phyloP scores from a whole-genome alignment of 345 rosid genomes.

The Eucalyptus grandis region DNA sequence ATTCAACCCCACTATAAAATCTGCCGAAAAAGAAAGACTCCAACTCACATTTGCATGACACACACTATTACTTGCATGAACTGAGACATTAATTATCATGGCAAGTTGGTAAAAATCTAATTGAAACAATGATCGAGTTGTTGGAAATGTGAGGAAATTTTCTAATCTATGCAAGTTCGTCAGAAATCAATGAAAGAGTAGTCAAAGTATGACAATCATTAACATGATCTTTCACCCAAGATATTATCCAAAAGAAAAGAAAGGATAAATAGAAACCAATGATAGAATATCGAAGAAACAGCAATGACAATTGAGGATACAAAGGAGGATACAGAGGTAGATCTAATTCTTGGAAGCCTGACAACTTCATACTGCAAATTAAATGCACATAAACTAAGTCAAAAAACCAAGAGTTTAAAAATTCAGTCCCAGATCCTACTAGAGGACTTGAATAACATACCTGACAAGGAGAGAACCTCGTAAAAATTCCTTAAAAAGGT shows the following conservation, averaged over 20 bases:
- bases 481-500: background rate
- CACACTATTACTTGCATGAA: background rate
- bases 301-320: slow-evolving; percentile 50
- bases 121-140: background rate
- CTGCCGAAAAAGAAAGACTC: background rate
- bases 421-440: background rate
- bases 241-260: background rate
- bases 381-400: background rate
- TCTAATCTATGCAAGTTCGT: background rate
- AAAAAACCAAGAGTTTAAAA: background rate
- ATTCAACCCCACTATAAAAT: background rate
- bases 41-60: background rate
- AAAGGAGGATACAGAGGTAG: slow-evolving; percentile 77
- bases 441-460: background rate
- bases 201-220: background rate
- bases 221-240: background rate
- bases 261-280: background rate
- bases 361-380: slow-evolving; percentile 51
- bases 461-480: background rate
- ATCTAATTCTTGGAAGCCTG: slow-evolving; percentile 52
- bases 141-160: background rate
- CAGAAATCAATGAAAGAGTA: background rate
- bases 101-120: background rate
- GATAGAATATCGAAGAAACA: background rate
- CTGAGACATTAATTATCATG: background rate